Percentiles rank a stretch among this genome's conserved stretches.
These are phyloP conservation scores for Climacium dendroides DNA, from an alignment of 225 moss, liverwort and hornwort species.

Conservation along the genomic window DNA sequence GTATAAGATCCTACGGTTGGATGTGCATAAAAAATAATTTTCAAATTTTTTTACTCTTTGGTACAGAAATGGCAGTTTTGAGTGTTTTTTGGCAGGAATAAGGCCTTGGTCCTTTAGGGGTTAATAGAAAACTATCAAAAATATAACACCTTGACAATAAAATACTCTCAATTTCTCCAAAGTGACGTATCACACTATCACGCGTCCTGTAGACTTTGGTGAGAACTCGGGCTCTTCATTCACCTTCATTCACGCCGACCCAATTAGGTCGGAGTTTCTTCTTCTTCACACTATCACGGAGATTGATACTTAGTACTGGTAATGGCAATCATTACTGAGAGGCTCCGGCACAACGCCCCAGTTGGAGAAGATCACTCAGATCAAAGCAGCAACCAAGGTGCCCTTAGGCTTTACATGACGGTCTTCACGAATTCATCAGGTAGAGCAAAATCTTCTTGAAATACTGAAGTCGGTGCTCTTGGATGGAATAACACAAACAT, in stretches of 20 bases:
- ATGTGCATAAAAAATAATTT: too few species aligned
- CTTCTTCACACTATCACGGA: background rate
- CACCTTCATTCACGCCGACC: background rate
- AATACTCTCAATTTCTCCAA: background rate
- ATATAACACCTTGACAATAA: background rate
- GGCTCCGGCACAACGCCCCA: background rate
- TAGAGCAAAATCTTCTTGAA: background rate
- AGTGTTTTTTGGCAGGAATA: too few species aligned
- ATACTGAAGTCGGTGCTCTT: background rate
- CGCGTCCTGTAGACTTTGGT: background rate
- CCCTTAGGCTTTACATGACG: background rate
- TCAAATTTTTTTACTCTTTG: too few species aligned
- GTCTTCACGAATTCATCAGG: background rate
- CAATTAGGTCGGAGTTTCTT: background rate
- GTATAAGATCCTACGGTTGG: too few species aligned
- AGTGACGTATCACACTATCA: background rate
- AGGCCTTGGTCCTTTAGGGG: too few species aligned
- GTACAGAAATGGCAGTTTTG: too few species aligned
- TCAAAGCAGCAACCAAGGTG: background rate
- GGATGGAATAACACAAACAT: background rate
- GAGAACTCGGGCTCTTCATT: too few species aligned
- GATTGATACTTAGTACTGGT: background rate
- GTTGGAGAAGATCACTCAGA: background rate
- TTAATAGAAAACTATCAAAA: background rate
- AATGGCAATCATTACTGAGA: background rate